phyloP scores from a whole-genome alignment of 2,329 filamentous ascomycete genomes.

The Aureobasidium sp. region DNA sequence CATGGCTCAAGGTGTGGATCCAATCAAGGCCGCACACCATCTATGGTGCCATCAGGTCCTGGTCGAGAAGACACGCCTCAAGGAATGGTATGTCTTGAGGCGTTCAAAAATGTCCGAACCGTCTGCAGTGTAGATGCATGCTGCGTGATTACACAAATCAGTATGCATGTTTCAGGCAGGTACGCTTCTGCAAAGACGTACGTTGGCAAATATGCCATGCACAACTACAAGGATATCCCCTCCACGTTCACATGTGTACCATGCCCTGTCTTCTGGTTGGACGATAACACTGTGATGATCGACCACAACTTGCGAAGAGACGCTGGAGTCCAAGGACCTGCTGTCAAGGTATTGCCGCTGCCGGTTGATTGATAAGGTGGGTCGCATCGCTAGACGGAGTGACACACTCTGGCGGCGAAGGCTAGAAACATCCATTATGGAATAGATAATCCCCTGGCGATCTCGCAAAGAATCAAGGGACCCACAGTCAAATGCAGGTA shows the following conservation, averaged over 20 bases:
- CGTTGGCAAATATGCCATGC: neutral
- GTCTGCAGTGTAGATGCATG: neutral
- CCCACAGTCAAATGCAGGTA: neutral
- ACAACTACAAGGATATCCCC: neutral
- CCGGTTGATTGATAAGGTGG: neutral
- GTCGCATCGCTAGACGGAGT: neutral
- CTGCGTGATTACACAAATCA: neutral
- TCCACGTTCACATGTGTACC: neutral
- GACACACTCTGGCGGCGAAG: neutral
- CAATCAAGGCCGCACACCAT: neutral
- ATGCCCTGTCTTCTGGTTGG: neutral
- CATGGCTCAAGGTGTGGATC: neutral
- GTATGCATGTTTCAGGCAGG: neutral
- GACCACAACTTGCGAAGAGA: neutral
- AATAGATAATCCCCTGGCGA: neutral
- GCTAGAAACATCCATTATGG: neutral
- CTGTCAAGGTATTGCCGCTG: neutral
- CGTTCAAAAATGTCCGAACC: slow-evolving; percentile 1
- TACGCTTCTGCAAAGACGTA: neutral
- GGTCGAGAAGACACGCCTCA: neutral
- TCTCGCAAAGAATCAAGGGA: neutral
- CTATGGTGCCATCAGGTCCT: neutral
- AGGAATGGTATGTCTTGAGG: neutral
- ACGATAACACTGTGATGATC: neutral
- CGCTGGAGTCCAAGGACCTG: neutral